phyloP scores from a whole-genome alignment of 768 basidiomycete species.

The Leccinum subtestaceum region DNA sequence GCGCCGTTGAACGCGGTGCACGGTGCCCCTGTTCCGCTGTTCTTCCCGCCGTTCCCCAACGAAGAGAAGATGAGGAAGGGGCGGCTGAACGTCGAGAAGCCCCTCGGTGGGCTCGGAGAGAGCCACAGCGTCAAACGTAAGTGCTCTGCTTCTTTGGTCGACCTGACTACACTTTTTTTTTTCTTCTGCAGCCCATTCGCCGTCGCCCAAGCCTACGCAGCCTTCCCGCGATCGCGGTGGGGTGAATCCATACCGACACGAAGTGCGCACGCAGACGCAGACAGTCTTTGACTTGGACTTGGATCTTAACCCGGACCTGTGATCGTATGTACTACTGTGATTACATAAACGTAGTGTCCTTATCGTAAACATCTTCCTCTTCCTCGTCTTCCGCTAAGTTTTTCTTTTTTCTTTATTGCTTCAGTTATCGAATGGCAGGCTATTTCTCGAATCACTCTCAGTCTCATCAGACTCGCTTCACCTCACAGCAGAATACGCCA shows the following conservation, averaged over 20 bases:
- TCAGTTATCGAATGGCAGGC: conserved; percentile 50
- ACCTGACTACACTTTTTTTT: conserved; percentile 3
- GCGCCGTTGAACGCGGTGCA: conserved; percentile 31
- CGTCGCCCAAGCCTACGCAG: conserved; percentile 53
- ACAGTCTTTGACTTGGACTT: conserved; percentile 77
- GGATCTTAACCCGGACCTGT: conserved; percentile 82
- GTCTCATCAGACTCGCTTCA: conserved; percentile 59
- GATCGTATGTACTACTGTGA: conserved; percentile 16
- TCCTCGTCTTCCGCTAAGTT: background rate
- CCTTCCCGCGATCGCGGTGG: conserved; percentile 48
- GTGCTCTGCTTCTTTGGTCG: conserved; percentile 20
- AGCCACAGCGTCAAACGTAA: conserved; percentile 78
- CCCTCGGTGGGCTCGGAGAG: conserved; percentile 74
- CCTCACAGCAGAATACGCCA: conserved; percentile 43
- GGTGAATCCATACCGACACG: conserved; percentile 69
- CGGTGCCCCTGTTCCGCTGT: conserved; percentile 72
- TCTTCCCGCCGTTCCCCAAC: conserved; percentile 90
- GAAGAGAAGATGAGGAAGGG: conserved; percentile 90
- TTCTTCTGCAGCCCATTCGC: conserved; percentile 50
- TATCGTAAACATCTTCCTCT: conserved; percentile 15
- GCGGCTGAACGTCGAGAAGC: conserved; percentile 74
- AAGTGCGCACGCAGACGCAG: conserved; percentile 57
- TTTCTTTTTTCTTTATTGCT: conserved; percentile 19
- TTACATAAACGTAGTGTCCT: conserved; percentile 19
- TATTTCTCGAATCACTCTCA: conserved; percentile 85